Percentiles rank a stretch among this genome's conserved stretches.
These are phyloP conservation scores for Apiospora koreana DNA, from an alignment of 2,329 filamentous ascomycete genomes.

Conservation along the genomic window DNA sequence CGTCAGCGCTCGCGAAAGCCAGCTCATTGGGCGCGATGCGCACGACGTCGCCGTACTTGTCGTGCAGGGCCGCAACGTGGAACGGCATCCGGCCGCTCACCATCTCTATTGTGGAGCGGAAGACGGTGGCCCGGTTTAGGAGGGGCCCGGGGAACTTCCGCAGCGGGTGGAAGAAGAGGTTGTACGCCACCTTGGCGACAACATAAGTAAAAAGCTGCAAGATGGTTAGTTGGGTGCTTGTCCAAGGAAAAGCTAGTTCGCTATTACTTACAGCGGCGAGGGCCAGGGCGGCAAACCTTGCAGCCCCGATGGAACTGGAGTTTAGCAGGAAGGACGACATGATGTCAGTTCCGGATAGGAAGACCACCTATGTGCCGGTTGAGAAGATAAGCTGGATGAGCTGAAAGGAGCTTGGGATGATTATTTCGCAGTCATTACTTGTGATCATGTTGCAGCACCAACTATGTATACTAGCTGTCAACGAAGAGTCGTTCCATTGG, in stretches of 20 bases:
- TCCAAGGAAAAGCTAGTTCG: neutral
- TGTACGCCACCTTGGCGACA: slow-evolving; percentile 7
- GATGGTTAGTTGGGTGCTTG: neutral
- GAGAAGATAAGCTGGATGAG: neutral
- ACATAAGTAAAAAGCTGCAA: neutral
- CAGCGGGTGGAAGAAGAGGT: slow-evolving; percentile 11
- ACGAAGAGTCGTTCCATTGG: neutral
- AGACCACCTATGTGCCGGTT: neutral
- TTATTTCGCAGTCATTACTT: neutral
- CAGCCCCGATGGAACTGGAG: neutral
- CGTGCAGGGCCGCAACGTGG: slow-evolving; percentile 30
- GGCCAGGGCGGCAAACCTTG: neutral
- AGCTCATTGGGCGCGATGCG: slow-evolving; percentile 34
- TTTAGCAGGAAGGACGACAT: neutral
- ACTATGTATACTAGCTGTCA: neutral
- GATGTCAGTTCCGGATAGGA: neutral
- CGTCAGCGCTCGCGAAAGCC: slow-evolving; percentile 30
- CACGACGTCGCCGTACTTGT: slow-evolving; percentile 31
- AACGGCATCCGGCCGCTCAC: slow-evolving; percentile 11
- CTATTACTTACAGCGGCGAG: neutral
- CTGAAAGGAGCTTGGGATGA: neutral
- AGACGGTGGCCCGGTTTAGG: slow-evolving; percentile 1
- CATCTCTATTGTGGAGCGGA: neutral
- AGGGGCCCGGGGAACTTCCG: slow-evolving; percentile 11
- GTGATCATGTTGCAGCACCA: neutral